Percentiles rank a stretch among this genome's conserved stretches.
Conservation (phyloP, 2,329 filamentous ascomycete genomes). For the Fusarium buxicola region DNA sequence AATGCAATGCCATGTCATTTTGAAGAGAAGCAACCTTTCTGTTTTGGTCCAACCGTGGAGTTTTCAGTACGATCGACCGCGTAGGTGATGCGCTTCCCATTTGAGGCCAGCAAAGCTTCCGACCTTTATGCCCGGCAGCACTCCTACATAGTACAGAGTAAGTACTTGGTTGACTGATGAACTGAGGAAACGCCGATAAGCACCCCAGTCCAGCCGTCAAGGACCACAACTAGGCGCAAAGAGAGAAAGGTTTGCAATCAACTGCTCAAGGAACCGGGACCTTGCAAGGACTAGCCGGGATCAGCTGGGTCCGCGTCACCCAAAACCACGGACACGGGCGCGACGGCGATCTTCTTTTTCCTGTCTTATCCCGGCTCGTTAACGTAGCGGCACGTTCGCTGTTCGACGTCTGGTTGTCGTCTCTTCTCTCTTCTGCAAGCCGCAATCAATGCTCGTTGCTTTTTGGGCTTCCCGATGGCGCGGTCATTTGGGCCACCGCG, state of each 20-base stretch:
- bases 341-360: constrained; percentile 43
- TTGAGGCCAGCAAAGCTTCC: constrained; percentile 27
- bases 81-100: constrained; percentile 15
- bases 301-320: constrained; percentile 43
- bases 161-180: not conserved
- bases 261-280: constrained; percentile 26
- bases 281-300: constrained; percentile 39
- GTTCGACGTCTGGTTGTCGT: constrained; percentile 33
- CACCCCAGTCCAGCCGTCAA: constrained; percentile 2
- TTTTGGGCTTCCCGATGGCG: constrained; percentile 39
- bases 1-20: constrained; percentile 39
- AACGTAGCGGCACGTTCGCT: constrained; percentile 15
- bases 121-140: not conserved
- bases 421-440: constrained; percentile 45
- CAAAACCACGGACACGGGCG: constrained; percentile 47
- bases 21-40: constrained; percentile 1
- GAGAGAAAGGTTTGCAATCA: constrained; percentile 21
- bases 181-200: constrained; percentile 15
- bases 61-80: constrained; percentile 11
- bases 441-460: constrained; percentile 33
- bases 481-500: constrained; percentile 37
- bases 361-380: constrained; percentile 33
- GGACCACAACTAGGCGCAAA: not conserved
- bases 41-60: constrained; percentile 6
- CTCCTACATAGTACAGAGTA: constrained; percentile 3